phyloP scores from a whole-genome alignment of 2,329 filamentous ascomycete genomes.

The Sarocladiaceae sp. region DNA sequence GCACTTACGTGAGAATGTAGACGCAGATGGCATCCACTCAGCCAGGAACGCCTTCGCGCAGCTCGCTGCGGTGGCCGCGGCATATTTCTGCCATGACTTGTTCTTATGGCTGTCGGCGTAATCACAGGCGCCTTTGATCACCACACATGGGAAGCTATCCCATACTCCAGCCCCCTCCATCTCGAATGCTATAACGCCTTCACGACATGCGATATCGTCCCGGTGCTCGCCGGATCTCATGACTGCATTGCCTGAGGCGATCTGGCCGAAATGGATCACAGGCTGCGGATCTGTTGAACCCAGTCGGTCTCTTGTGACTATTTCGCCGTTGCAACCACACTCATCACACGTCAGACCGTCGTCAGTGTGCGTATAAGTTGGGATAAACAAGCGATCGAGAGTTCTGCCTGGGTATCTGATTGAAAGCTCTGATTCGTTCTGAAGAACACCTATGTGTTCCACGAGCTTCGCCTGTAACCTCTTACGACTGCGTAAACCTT shows the following conservation, averaged over 20 bases:
- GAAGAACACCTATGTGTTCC: too few species aligned
- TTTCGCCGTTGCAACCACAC: neutral
- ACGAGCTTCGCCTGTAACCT: too few species aligned
- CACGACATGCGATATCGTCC: constrained; percentile 22
- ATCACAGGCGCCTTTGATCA: constrained; percentile 35
- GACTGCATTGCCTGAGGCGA: neutral
- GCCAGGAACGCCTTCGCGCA: constrained; percentile 17
- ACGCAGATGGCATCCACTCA: too few species aligned
- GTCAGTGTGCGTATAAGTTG: too few species aligned
- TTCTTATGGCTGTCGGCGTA: constrained; percentile 21
- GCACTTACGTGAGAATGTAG: too few species aligned
- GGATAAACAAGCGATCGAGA: too few species aligned
- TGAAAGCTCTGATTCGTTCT: too few species aligned
- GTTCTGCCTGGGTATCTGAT: too few species aligned
- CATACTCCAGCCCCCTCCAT: constrained; percentile 29
- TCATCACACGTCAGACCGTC: too few species aligned
- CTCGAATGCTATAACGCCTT: constrained; percentile 20
- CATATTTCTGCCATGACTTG: constrained; percentile 32
- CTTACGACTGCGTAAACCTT: too few species aligned
- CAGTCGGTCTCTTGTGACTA: neutral
- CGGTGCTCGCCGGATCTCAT: constrained; percentile 17
- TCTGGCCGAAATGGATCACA: neutral
- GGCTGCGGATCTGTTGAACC: neutral
- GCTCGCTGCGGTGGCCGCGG: constrained; percentile 31
- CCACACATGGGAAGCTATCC: constrained; percentile 28